Percentiles rank a stretch among this genome's conserved stretches.
Evolutionary conservation across 2,329 filamentous ascomycete species (phyloP).

Genomic region (Penicillium hordei): DNA sequence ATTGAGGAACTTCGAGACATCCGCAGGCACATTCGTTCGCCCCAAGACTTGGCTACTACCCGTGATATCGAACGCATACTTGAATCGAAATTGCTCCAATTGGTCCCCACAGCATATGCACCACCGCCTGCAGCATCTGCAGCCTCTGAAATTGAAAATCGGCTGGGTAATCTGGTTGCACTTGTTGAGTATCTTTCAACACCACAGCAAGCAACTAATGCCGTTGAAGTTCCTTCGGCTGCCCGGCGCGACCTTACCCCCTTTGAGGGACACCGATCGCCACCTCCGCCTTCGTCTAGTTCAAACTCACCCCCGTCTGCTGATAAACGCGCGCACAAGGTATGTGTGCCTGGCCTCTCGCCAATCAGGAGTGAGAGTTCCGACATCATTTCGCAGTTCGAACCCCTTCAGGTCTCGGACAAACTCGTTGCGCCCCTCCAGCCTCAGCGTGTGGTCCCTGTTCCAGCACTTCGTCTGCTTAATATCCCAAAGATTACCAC

Average conservation of each 20-base stretch:
- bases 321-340: neutral
- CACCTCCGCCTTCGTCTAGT: neutral
- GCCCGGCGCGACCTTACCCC: neutral
- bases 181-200: neutral
- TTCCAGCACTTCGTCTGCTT: neutral
- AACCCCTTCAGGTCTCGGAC: neutral
- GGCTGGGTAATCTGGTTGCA: neutral
- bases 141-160: neutral
- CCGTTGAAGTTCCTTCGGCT: neutral
- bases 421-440: neutral
- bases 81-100: neutral
- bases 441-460: neutral
- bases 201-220: neutral
- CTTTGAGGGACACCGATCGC: constrained; percentile 1
- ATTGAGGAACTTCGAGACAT: neutral
- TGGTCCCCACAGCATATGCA: neutral
- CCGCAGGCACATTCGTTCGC: neutral
- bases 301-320: neutral
- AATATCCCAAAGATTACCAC: neutral
- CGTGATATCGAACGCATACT: neutral
- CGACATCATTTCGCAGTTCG: neutral
- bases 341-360: neutral
- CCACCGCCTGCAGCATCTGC: neutral
- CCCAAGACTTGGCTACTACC: neutral
- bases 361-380: neutral